Evolutionary conservation across 2,329 filamentous ascomycete species (phyloP).

Genomic region (Reticulascus tulasneorum): DNA sequence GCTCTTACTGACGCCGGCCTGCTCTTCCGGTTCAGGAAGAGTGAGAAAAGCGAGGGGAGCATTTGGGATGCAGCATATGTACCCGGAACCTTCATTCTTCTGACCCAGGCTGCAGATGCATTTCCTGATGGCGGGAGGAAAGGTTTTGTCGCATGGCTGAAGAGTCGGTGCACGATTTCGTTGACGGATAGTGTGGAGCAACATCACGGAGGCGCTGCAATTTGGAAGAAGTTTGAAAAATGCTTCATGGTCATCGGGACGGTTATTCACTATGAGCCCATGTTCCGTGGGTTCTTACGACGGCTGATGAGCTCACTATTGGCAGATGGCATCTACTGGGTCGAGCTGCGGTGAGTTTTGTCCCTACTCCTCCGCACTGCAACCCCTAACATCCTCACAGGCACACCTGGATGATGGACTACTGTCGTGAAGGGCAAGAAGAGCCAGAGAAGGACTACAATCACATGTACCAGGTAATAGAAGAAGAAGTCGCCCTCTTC

Average conservation of each 20-base stretch:
- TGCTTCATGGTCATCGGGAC: constrained; percentile 66
- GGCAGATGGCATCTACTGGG: constrained; percentile 72
- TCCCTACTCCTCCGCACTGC: background rate
- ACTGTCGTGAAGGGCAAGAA: constrained; percentile 55
- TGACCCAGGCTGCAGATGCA: constrained; percentile 55
- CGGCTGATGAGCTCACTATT: constrained; percentile 62
- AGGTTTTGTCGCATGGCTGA: constrained; percentile 70
- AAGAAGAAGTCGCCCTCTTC: constrained; percentile 71
- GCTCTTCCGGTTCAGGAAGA: constrained; percentile 50
- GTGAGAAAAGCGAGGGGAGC: constrained; percentile 26
- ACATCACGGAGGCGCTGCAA: constrained; percentile 71
- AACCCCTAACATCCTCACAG: background rate
- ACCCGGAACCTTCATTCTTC: constrained; percentile 48
- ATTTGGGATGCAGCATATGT: constrained; percentile 63
- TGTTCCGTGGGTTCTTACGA: constrained; percentile 68
- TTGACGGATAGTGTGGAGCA: constrained; percentile 67
- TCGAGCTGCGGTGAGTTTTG: constrained; percentile 54
- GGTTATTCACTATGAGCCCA: constrained; percentile 76
- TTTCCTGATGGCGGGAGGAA: constrained; percentile 65
- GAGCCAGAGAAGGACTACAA: constrained; percentile 57
- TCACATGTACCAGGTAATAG: constrained; percentile 62
- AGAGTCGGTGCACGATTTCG: constrained; percentile 62
- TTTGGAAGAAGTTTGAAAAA: constrained; percentile 70
- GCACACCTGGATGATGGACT: constrained; percentile 59
- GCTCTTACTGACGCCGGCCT: constrained; percentile 50